Base-by-base conservation (phyloP, 164 flowering plant genomes). In the Pachysandra terminalis region DNA sequence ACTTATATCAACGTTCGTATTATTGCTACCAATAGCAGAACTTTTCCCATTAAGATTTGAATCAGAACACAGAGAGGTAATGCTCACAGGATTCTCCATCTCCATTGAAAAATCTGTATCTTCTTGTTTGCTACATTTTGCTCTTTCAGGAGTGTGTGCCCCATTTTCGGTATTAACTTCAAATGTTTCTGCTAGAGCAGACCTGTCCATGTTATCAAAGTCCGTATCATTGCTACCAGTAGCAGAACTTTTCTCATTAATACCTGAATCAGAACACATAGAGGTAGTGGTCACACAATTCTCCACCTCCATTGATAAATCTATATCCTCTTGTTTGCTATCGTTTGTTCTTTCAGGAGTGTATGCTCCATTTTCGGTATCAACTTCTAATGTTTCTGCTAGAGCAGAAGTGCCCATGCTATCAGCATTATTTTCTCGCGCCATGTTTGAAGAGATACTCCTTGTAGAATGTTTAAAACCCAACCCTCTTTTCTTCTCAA, bases 401-500 rank as follows among this genome's bases (percentile, higher is more conserved):
- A 28, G 9, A 22, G 64, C 56, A 64, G 74, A 55, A 10, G 57
- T 22, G 15, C 37, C 26, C 35, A 14, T 53, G 61, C 22, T 59
- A 27, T 51, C 45, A 28, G 26, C 22, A 60, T 22, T 68, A 65
- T 56, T 70, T 35, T 72, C 57, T 59, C 58, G 68, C 26, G 69
- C 70, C 40, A 78, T 53, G 53, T 59, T 69, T 56, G 77, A 56
- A 64, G 62, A 54, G 25, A 28, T 51, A 41, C 26, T 63, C 56
- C 53, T 70, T 25, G 12, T 28, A 41, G 78, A 72, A 65, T 76
- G 75, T 66, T 81, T 83, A 16, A 77, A 68, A 62, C 80, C 53
- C 58, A 81, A 58, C 25, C 92, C 91, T 79, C 80, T 89, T 71
- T 92, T 95, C 84, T 85, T 95, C 79, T 76, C 76, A 52, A 84